These are phyloP conservation scores for Wilhelminamyces savonicus DNA, from an alignment of 805 yeast genomes.

Conservation along the genomic window DNA sequence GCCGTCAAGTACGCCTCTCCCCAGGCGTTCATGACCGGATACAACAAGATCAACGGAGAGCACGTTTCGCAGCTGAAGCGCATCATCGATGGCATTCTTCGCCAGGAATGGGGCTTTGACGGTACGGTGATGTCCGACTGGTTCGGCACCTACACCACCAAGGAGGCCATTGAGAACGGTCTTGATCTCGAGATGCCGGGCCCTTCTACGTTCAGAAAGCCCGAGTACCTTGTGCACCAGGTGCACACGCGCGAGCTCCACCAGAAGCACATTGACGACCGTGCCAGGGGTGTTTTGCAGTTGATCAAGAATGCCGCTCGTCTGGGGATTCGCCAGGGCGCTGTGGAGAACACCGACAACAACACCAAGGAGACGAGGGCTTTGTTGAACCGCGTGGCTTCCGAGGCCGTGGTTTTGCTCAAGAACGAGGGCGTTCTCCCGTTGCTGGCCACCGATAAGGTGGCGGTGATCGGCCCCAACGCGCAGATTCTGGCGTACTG, in stretches of 20 bases:
- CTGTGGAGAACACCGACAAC: constrained; percentile 13
- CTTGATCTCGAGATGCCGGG: constrained; percentile 33
- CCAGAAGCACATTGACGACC: constrained; percentile 17
- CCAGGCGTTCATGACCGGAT: constrained; percentile 24
- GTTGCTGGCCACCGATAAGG: constrained; percentile 21
- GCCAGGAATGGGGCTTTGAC: constrained; percentile 26
- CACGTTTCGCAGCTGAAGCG: constrained; percentile 19
- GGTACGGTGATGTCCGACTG: constrained; percentile 31
- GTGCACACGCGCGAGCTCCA: constrained; percentile 19
- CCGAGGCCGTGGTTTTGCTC: constrained; percentile 22
- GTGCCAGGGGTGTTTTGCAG: constrained; percentile 20
- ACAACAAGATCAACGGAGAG: constrained; percentile 26
- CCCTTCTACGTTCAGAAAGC: constrained; percentile 17
- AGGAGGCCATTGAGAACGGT: constrained; percentile 20
- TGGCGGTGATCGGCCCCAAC: constrained; percentile 29
- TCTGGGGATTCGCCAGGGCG: constrained; percentile 16
- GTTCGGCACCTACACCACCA: constrained; percentile 24
- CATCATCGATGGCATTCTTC: constrained; percentile 17
- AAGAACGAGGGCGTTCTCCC: constrained; percentile 25
- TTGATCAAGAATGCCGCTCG: constrained; percentile 16
- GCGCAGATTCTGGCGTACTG: constrained; percentile 22
- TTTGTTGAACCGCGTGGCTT: constrained; percentile 13
- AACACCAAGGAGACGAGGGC: constrained; percentile 19
- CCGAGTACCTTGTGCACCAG: constrained; percentile 15
- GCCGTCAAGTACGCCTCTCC: constrained; percentile 26